phyloP scores from a whole-genome alignment of 805 yeast genomes.

The Candida insectalens region DNA sequence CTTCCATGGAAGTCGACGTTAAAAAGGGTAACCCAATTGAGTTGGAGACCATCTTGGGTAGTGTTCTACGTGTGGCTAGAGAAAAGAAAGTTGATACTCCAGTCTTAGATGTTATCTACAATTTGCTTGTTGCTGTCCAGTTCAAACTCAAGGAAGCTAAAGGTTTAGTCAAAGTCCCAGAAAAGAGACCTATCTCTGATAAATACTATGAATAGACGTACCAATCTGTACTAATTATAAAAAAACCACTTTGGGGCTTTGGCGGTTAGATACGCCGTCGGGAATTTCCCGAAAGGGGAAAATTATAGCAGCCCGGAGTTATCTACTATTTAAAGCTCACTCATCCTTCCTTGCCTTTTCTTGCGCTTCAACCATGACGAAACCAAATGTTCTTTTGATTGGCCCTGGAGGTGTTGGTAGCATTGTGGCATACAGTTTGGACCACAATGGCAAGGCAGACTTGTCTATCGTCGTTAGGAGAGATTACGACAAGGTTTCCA shows the following conservation, averaged over 20 bases:
- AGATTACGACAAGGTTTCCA: constrained; percentile 41
- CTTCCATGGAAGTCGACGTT: constrained; percentile 67
- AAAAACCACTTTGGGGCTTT: no score
- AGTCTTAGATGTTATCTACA: constrained; percentile 44
- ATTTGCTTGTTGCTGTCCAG: constrained; percentile 52
- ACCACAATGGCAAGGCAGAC: constrained; percentile 32
- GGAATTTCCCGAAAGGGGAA: no score
- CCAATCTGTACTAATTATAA: no score
- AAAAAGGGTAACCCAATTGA: constrained; percentile 61
- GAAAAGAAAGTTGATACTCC: constrained; percentile 47
- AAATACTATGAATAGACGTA: no score
- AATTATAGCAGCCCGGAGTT: no score
- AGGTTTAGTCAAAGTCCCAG: constrained; percentile 37
- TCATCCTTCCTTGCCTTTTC: no score
- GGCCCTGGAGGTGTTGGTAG: constrained; percentile 87
- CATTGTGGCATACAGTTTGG: constrained; percentile 56
- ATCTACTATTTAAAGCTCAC: no score
- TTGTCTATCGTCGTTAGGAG: constrained; percentile 56
- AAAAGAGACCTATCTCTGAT: no score
- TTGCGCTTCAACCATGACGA: neutral
- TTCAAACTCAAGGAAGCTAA: constrained; percentile 46
- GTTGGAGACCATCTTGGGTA: constrained; percentile 63
- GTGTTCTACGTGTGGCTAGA: constrained; percentile 42
- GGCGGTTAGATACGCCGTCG: no score
- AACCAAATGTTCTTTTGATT: constrained; percentile 27